Conservation (phyloP, 345 rosid species). For the Bruguiera gymnorhiza region DNA sequence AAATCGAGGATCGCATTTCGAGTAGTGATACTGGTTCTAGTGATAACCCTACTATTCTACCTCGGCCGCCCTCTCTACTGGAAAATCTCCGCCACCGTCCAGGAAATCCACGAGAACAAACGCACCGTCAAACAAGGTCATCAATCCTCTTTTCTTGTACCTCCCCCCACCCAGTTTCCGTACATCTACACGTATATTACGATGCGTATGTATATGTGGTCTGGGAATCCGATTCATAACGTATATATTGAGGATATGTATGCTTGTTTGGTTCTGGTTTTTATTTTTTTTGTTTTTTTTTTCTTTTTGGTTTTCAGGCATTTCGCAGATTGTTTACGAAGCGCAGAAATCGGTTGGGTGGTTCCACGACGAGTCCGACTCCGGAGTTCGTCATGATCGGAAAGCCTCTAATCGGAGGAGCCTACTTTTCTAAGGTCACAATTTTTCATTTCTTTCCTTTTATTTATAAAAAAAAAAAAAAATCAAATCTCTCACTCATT, state of each 20-base stretch:
- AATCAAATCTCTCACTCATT: not conserved
- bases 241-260: not conserved
- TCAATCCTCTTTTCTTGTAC: not conserved
- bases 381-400: slow-evolving; percentile 33
- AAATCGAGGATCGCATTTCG: slow-evolving; percentile 46
- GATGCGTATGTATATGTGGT: not conserved
- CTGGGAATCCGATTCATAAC: not conserved
- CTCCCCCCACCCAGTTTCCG: too few relatives aligned
- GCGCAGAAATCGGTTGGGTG: slow-evolving; percentile 80
- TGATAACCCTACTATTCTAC: slow-evolving; percentile 53
- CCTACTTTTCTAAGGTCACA: slow-evolving; percentile 21
- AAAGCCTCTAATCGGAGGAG: slow-evolving; percentile 37
- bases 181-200: too few relatives aligned
- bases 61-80: slow-evolving; percentile 85
- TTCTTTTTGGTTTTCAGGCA: slow-evolving; percentile 33
- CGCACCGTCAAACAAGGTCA: slow-evolving; percentile 75
- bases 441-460: not conserved
- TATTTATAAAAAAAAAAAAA: not conserved
- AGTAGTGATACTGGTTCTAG: slow-evolving; percentile 20
- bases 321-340: slow-evolving; percentile 61
- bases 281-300: too few relatives aligned
- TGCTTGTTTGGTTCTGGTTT: not conserved
- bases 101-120: slow-evolving; percentile 80
- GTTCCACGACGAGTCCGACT: slow-evolving; percentile 70
- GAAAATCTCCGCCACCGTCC: slow-evolving; percentile 88